Percentiles rank a stretch among this genome's conserved stretches.
Conservation (phyloP, 352 stramenopile species). For the Pythium scleroteichum region DNA sequence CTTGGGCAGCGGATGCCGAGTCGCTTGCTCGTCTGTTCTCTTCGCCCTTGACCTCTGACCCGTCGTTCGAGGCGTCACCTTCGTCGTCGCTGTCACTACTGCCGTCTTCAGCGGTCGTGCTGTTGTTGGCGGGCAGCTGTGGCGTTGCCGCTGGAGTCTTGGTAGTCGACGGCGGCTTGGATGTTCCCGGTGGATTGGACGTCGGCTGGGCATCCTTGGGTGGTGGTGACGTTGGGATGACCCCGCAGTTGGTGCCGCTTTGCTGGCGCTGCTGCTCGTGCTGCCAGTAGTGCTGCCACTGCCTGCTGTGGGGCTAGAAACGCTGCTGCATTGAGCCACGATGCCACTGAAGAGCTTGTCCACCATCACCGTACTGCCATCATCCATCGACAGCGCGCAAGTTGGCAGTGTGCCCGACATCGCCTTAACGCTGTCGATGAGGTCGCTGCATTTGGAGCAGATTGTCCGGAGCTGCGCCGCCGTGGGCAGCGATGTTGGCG, state of each 20-base stretch:
- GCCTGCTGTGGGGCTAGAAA: background rate
- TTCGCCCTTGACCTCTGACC: background rate
- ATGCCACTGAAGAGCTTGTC: slow-evolving; percentile 21
- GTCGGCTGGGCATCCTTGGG: background rate
- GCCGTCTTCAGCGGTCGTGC: background rate
- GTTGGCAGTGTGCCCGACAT: slow-evolving; percentile 7
- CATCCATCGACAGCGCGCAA: slow-evolving; percentile 20
- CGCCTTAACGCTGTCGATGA: slow-evolving; percentile 6
- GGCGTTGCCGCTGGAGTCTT: background rate
- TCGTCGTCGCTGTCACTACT: background rate
- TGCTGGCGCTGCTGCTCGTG: background rate
- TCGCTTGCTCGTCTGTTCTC: background rate
- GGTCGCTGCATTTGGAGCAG: slow-evolving; percentile 18
- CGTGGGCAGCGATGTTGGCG: slow-evolving; percentile 21
- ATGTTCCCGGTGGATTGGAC: background rate
- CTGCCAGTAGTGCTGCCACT: slow-evolving; percentile 2
- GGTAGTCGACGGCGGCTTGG: background rate
- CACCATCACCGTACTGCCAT: slow-evolving; percentile 20
- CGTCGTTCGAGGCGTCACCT: background rate
- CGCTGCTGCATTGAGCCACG: slow-evolving; percentile 6
- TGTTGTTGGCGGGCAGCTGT: background rate
- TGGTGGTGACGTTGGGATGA: slow-evolving; percentile 9
- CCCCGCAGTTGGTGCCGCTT: background rate
- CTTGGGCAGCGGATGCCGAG: background rate
- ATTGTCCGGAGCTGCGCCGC: slow-evolving; percentile 19